phyloP scores from a whole-genome alignment of 345 rosid species.

The Adansonia digitata region DNA sequence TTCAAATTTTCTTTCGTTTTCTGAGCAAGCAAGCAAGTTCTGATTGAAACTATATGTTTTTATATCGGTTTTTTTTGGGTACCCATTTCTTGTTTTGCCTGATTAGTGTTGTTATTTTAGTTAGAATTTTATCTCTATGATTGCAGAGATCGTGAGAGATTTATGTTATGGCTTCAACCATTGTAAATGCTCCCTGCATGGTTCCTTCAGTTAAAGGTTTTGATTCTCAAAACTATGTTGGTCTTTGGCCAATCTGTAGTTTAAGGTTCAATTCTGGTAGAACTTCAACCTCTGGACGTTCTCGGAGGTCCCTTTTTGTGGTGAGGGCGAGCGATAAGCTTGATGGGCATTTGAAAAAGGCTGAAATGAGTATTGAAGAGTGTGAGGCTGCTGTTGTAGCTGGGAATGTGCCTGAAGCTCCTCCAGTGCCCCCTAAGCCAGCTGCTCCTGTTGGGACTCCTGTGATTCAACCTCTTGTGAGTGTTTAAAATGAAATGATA shows the following conservation, averaged over 20 bases:
- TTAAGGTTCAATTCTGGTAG: constrained; percentile 24
- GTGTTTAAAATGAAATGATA: constrained; percentile 16
- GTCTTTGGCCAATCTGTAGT: constrained; percentile 19
- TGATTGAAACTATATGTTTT: not conserved
- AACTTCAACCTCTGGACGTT: constrained; percentile 1
- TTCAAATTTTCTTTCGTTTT: not conserved
- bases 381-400: constrained; percentile 86
- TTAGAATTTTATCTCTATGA: not conserved
- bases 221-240: constrained; percentile 25
- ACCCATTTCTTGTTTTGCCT: not conserved
- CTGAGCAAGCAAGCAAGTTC: not conserved
- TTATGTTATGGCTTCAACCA: constrained; percentile 28
- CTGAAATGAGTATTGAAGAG: constrained; percentile 64
- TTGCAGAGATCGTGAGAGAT: not conserved
- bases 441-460: constrained; percentile 84
- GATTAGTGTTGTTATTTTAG: not conserved
- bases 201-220: constrained; percentile 26
- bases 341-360: constrained; percentile 39
- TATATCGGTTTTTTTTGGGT: not conserved
- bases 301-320: constrained; percentile 19
- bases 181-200: constrained; percentile 28
- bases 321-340: constrained; percentile 40
- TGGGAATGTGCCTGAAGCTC: constrained; percentile 77
- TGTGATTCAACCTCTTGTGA: constrained; percentile 53
- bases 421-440: constrained; percentile 75